A percentile compares a stretch with the other conserved stretches of the same genome.
phyloP scores from a whole-genome alignment of 257 asterid genomes.

The Solanum sitiens region DNA sequence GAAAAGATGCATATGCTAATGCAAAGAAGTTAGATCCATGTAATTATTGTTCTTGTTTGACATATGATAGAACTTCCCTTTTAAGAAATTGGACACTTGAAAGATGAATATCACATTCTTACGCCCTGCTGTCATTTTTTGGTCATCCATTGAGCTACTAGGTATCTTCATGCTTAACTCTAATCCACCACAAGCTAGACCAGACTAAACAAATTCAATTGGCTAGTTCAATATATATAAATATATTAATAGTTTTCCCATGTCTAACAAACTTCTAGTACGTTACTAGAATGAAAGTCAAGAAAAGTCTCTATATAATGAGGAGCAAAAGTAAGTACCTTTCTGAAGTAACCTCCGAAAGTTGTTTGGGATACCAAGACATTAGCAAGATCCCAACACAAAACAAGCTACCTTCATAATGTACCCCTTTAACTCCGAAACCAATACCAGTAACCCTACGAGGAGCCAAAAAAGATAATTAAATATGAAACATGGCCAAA shows the following conservation, averaged over 20 bases:
- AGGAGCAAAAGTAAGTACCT: constrained; percentile 31
- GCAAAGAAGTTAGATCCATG: background rate
- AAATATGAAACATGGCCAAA: background rate
- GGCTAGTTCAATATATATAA: background rate
- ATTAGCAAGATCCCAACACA: constrained; percentile 75
- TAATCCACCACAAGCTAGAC: background rate
- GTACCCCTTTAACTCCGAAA: constrained; percentile 68
- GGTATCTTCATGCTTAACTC: background rate
- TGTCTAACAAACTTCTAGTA: background rate
- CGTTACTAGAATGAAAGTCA: background rate
- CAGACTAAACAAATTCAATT: background rate
- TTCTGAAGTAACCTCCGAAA: constrained; percentile 63
- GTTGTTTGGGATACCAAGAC: constrained; percentile 77
- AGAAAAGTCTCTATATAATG: background rate
- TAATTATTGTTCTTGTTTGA: background rate
- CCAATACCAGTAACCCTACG: constrained; percentile 67
- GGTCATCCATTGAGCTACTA: background rate
- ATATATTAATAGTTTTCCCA: background rate
- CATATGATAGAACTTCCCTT: background rate
- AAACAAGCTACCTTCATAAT: constrained; percentile 77
- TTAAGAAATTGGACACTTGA: background rate
- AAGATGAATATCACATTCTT: background rate
- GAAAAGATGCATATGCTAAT: background rate
- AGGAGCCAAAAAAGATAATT: background rate
- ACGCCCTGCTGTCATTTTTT: background rate